A percentile compares a stretch with the other conserved stretches of the same genome.
Evolutionary conservation across 768 basidiomycete species (phyloP).

Genomic region (Kwoniella mangroviensis): DNA sequence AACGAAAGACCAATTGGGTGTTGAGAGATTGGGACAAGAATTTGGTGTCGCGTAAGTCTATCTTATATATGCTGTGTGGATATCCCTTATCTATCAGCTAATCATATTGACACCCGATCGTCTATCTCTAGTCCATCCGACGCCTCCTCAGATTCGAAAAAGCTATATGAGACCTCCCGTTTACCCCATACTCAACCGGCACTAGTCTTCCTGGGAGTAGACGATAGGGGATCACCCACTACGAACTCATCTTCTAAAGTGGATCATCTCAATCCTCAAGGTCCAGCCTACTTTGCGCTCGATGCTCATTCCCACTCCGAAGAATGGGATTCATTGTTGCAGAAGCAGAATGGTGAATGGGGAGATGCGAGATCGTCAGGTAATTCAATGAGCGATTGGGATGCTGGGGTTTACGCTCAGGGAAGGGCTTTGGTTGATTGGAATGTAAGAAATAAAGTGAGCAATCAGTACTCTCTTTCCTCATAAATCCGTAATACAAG

Average conservation of each 20-base stretch:
- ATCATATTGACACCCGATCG: neutral
- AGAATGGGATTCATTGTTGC: constrained; percentile 49
- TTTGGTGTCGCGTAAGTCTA: constrained; percentile 39
- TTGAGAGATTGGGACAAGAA: constrained; percentile 58
- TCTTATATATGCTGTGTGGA: neutral
- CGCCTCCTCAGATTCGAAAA: constrained; percentile 26
- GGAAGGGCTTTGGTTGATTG: constrained; percentile 87
- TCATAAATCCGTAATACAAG: too few species aligned
- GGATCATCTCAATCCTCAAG: constrained; percentile 69
- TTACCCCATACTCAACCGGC: constrained; percentile 37
- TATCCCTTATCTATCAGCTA: too few species aligned
- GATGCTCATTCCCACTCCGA: constrained; percentile 66
- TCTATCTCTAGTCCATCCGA: neutral
- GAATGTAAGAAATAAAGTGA: constrained; percentile 85
- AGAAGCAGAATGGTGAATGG: constrained; percentile 58
- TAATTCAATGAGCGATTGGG: constrained; percentile 64
- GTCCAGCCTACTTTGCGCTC: constrained; percentile 83
- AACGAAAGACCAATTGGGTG: constrained; percentile 76
- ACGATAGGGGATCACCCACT: constrained; percentile 44
- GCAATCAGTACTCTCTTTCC: constrained; percentile 25
- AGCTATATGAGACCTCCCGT: constrained; percentile 60
- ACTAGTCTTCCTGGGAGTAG: constrained; percentile 55
- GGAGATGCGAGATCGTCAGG: constrained; percentile 57
- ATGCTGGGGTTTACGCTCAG: constrained; percentile 75
- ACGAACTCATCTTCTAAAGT: constrained; percentile 65